Evolutionary conservation across 768 basidiomycete species (phyloP).

Genomic region (Cantharellus cinnabarinus): DNA sequence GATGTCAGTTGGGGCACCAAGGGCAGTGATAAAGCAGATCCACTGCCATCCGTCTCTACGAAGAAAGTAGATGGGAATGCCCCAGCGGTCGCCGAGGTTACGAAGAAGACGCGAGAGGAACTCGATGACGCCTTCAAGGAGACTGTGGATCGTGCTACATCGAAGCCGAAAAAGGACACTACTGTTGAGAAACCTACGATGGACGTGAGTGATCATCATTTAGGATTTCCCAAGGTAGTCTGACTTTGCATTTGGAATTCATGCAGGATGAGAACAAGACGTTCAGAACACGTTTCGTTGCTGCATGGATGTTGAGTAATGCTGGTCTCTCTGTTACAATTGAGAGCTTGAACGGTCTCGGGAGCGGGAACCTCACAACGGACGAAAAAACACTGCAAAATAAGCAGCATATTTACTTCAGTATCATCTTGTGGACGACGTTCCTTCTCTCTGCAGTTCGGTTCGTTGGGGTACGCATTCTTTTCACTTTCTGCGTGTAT

Average conservation of each 20-base stretch:
- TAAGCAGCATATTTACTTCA: slow-evolving; percentile 47
- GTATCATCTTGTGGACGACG: slow-evolving; percentile 60
- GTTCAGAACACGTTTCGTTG: slow-evolving; percentile 76
- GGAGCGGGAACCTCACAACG: slow-evolving; percentile 18
- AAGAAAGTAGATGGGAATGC: slow-evolving; percentile 60
- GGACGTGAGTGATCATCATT: slow-evolving; percentile 24
- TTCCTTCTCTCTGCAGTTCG: slow-evolving; percentile 52
- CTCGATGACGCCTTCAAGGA: slow-evolving; percentile 83
- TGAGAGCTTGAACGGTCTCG: slow-evolving; percentile 51
- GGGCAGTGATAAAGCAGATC: slow-evolving; percentile 85
- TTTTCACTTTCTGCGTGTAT: neutral
- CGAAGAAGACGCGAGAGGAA: slow-evolving; percentile 64
- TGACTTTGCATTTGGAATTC: neutral
- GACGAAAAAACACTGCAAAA: slow-evolving; percentile 22
- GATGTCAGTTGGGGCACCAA: slow-evolving; percentile 61
- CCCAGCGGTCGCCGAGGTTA: slow-evolving; percentile 65
- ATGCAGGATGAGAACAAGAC: slow-evolving; percentile 60
- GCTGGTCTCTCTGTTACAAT: slow-evolving; percentile 53
- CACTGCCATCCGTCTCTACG: slow-evolving; percentile 72
- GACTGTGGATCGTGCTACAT: slow-evolving; percentile 72
- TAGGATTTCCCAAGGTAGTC: neutral
- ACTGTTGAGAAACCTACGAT: slow-evolving; percentile 52
- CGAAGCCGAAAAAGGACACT: slow-evolving; percentile 48
- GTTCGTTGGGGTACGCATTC: slow-evolving; percentile 46
- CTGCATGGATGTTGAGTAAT: slow-evolving; percentile 61